Conservation (phyloP, 768 basidiomycete species). For the Suillus paluster region DNA sequence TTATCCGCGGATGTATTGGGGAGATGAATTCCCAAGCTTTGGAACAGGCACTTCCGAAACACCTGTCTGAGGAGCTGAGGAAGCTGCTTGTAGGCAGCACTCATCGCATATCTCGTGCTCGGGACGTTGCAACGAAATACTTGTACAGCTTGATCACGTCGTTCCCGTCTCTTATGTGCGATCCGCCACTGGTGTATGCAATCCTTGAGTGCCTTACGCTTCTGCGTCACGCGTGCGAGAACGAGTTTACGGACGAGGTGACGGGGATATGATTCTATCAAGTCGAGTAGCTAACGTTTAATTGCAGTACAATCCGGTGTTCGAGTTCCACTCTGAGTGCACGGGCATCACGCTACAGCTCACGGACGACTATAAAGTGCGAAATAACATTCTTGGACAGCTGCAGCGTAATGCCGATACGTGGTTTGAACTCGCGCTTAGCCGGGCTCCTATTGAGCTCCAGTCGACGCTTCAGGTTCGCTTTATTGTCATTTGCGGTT, state of each 20-base stretch:
- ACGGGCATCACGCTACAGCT: conserved; percentile 76
- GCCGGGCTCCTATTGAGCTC: conserved; percentile 88
- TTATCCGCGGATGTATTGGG: conserved; percentile 74
- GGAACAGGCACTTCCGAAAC: conserved; percentile 74
- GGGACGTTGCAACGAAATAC: conserved; percentile 83
- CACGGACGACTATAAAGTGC: conserved; percentile 82
- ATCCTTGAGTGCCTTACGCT: conserved; percentile 92
- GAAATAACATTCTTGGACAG: conserved; percentile 82
- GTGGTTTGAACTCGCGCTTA: conserved; percentile 89
- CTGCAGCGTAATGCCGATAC: conserved; percentile 72
- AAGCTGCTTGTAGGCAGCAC: conserved; percentile 78
- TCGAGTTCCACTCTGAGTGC: conserved; percentile 81
- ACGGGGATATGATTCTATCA: conserved; percentile 16
- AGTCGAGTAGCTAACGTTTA: not conserved
- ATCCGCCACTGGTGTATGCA: conserved; percentile 82
- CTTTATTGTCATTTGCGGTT: conserved; percentile 1
- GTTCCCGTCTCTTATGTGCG: conserved; percentile 95
- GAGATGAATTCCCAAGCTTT: conserved; percentile 77
- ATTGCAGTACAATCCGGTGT: conserved; percentile 84
- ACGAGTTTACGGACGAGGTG: conserved; percentile 92
- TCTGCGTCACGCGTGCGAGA: conserved; percentile 85
- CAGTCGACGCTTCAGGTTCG: conserved; percentile 89
- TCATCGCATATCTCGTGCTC: conserved; percentile 79
- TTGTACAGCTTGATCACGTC: conserved; percentile 85
- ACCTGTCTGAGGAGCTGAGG: conserved; percentile 74